A percentile compares a stretch with the other conserved stretches of the same genome.
These are phyloP conservation scores for Turnera subulata DNA, from an alignment of 345 rosid genomes.

Conservation along the genomic window DNA sequence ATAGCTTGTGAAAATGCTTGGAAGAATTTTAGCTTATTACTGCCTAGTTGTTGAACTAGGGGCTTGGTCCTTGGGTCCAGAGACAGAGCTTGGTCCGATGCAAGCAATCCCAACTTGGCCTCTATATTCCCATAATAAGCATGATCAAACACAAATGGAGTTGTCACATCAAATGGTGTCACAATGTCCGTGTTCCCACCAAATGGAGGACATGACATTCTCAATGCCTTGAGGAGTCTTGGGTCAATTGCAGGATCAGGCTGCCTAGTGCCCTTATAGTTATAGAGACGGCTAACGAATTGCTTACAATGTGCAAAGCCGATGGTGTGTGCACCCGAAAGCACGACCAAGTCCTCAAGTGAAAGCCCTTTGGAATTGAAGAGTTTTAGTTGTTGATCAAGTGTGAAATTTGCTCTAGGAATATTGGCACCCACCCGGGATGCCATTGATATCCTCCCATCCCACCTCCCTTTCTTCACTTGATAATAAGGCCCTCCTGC, in stretches of 20 bases:
- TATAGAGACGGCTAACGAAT: constrained; percentile 55
- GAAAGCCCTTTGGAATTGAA: constrained; percentile 70
- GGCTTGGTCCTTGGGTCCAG: constrained; percentile 56
- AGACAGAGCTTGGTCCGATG: constrained; percentile 58
- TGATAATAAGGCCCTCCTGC: constrained; percentile 81
- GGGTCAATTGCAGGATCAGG: constrained; percentile 65
- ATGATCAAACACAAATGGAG: constrained; percentile 70
- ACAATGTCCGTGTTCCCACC: constrained; percentile 49
- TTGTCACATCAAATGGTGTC: constrained; percentile 67
- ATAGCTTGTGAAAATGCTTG: constrained; percentile 63
- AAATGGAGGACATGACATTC: constrained; percentile 56
- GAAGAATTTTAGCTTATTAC: constrained; percentile 50
- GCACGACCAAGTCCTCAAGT: constrained; percentile 57
- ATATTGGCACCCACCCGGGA: constrained; percentile 45
- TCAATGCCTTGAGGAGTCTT: constrained; percentile 59
- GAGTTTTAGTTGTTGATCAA: constrained; percentile 58
- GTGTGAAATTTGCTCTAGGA: constrained; percentile 62
- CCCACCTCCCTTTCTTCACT: constrained; percentile 84
- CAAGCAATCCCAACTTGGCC: constrained; percentile 55
- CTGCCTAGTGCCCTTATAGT: constrained; percentile 44
- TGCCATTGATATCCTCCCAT: constrained; percentile 65
- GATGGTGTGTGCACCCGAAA: constrained; percentile 81
- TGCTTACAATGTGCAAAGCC: constrained; percentile 76
- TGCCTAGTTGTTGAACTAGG: constrained; percentile 46
- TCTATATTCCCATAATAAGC: constrained; percentile 54